Conservation (phyloP, 192 early-diverging fungal species). For the Coemansia sp. region DNA sequence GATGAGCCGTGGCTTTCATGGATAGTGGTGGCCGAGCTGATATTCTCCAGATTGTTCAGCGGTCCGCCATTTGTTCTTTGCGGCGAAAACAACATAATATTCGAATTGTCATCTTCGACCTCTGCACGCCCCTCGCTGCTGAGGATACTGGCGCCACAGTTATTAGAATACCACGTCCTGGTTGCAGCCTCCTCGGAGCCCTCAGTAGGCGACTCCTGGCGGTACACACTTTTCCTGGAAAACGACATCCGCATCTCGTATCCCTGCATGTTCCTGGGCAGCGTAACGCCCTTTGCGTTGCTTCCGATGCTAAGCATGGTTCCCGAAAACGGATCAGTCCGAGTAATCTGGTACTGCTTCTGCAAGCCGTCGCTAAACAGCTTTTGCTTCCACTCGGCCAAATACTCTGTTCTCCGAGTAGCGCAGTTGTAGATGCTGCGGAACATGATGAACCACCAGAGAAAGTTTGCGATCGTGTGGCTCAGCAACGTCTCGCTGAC, state of each 20-base stretch:
- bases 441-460: slow-evolving; percentile 57
- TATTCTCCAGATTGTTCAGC: slow-evolving; percentile 26
- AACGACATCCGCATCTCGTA: slow-evolving; percentile 42
- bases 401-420: slow-evolving; percentile 25
- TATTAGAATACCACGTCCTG: background rate
- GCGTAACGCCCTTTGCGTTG: slow-evolving; percentile 21
- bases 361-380: slow-evolving; percentile 44
- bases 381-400: slow-evolving; percentile 47
- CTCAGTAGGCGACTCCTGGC: slow-evolving; percentile 10
- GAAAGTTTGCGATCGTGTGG: slow-evolving; percentile 37
- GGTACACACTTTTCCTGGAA: slow-evolving; percentile 16
- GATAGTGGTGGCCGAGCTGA: slow-evolving; percentile 43
- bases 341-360: slow-evolving; percentile 50
- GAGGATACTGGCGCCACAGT: slow-evolving; percentile 11
- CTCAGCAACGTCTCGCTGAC: slow-evolving; percentile 30
- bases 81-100: slow-evolving; percentile 38
- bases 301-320: slow-evolving; percentile 35
- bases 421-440: slow-evolving; percentile 43
- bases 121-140: slow-evolving; percentile 17
- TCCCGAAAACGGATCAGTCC: slow-evolving; percentile 39
- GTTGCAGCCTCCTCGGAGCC: background rate
- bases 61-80: slow-evolving; percentile 2
- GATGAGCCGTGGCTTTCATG: slow-evolving; percentile 18
- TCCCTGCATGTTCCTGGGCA: slow-evolving; percentile 23
- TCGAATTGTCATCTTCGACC: slow-evolving; percentile 9